Percentiles rank a stretch among this genome's conserved stretches.
Evolutionary conservation across 495 filamentous ascomycete species (phyloP).

Genomic region (Hypomontagnella monticulosa): DNA sequence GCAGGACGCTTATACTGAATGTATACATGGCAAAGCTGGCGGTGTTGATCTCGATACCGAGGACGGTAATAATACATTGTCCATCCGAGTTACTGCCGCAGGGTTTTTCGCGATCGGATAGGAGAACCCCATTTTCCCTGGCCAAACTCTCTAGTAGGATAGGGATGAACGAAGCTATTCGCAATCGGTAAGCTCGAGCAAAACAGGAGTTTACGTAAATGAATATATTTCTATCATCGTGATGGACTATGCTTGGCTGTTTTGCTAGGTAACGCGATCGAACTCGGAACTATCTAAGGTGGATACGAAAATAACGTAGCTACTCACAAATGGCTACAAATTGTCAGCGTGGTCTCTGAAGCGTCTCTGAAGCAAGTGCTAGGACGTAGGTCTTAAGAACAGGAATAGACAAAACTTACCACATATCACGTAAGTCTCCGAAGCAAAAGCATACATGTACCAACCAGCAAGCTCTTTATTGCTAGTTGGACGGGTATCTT

Average conservation of each 20-base stretch:
- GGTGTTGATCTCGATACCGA: conserved; percentile 90
- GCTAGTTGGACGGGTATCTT: conserved; percentile 89
- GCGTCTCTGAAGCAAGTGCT: background rate
- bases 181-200: conserved; percentile 27
- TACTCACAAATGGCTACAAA: conserved; percentile 46
- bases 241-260: background rate
- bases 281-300: background rate
- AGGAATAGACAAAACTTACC: conserved; percentile 62
- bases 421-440: conserved; percentile 97
- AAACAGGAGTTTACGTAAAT: background rate
- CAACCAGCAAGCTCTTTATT: conserved; percentile 88
- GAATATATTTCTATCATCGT: conserved; percentile 12
- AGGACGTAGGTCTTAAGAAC: conserved; percentile 1
- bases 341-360: conserved; percentile 25
- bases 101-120: conserved; percentile 75
- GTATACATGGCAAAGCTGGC: conserved; percentile 99
- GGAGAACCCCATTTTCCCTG: conserved; percentile 84
- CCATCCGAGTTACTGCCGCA: conserved; percentile 67
- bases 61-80: conserved; percentile 84
- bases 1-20: conserved; percentile 87
- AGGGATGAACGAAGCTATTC: conserved; percentile 90
- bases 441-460: conserved; percentile 96
- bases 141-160: conserved; percentile 94
- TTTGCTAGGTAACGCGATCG: conserved; percentile 16
- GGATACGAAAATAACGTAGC: conserved; percentile 3